Evolutionary conservation across 345 rosid species (phyloP).

Genomic region (thale cress (Arabidopsis thaliana)): TAIR10.1 NC_003076.8:23652001-23652500

Average conservation of each 20-base stretch:
- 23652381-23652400: too few species aligned
- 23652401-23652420: too few species aligned
- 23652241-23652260: too few species aligned
- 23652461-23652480: constrained; percentile 15
- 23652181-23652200: constrained; percentile 12
- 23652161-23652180: constrained; percentile 8
- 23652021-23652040: constrained; percentile 93
- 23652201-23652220: constrained; percentile 18
- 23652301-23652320: too few species aligned
- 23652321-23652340: too few species aligned
- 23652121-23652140: constrained; percentile 37
- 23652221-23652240: not conserved
- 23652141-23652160: constrained; percentile 21
- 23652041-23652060: constrained; percentile 81
- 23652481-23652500: constrained; percentile 15
- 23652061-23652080: constrained; percentile 69
- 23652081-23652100: constrained; percentile 51
- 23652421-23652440: too few species aligned
- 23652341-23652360: too few species aligned
- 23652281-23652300: too few species aligned
- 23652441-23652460: constrained; percentile 11
- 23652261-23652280: too few species aligned
- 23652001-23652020: constrained; percentile 87
- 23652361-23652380: too few species aligned
- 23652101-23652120: constrained; percentile 18